phyloP scores from a whole-genome alignment of 768 basidiomycete species.

The Mycena belliarum region DNA sequence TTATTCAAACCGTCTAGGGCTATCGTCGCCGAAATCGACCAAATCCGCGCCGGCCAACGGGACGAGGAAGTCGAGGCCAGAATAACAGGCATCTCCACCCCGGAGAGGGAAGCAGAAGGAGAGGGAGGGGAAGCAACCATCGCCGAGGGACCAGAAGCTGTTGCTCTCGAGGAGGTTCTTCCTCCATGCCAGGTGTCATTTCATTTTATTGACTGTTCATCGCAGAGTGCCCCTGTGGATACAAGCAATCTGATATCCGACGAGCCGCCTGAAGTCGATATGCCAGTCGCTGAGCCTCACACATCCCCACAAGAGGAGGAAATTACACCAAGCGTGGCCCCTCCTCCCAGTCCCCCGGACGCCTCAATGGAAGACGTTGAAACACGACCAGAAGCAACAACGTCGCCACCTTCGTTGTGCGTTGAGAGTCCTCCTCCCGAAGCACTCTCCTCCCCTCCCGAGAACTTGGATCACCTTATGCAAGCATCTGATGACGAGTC shows the following conservation, averaged over 20 bases:
- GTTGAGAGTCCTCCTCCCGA: slow-evolving; percentile 1
- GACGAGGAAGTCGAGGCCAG: slow-evolving; percentile 14
- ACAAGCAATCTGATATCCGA: background rate
- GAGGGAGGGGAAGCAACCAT: background rate
- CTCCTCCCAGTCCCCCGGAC: background rate
- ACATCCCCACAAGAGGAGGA: slow-evolving; percentile 20
- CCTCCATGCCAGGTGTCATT: background rate
- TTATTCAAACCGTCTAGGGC: slow-evolving; percentile 39
- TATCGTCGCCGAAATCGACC: slow-evolving; percentile 55
- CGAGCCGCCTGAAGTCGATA: slow-evolving; percentile 11
- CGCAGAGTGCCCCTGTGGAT: slow-evolving; percentile 6
- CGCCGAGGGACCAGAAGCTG: background rate
- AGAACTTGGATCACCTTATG: slow-evolving; percentile 18
- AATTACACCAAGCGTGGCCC: slow-evolving; percentile 21
- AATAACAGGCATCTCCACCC: slow-evolving; percentile 5
- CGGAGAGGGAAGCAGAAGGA: slow-evolving; percentile 6
- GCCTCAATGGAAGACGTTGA: slow-evolving; percentile 4
- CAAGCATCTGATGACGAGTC: slow-evolving; percentile 15
- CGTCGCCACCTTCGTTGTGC: background rate
- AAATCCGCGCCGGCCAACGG: slow-evolving; percentile 17
- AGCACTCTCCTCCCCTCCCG: background rate
- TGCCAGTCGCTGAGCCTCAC: slow-evolving; percentile 15
- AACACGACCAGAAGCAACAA: background rate
- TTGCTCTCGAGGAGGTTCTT: background rate
- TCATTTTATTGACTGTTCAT: background rate